These are phyloP conservation scores for Gracilaria vermiculophylla DNA, from an alignment of 23 red algal genomes.

Conservation along the genomic window DNA sequence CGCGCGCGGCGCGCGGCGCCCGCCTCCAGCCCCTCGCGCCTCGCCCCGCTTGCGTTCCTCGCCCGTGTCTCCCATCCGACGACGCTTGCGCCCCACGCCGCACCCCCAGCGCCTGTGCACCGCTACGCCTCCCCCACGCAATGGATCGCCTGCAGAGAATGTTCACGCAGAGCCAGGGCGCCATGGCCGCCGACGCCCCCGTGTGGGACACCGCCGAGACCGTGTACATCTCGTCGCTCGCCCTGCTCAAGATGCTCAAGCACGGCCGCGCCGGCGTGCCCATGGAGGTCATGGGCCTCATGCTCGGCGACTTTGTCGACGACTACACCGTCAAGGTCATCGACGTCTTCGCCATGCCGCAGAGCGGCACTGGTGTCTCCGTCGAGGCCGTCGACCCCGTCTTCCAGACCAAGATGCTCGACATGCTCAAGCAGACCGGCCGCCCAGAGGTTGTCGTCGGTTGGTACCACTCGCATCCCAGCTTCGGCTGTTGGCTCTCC, in stretches of 20 bases:
- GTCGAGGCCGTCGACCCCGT: conserved; percentile 98
- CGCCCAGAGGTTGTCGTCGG: conserved; percentile 97
- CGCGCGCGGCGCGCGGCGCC: too few species aligned
- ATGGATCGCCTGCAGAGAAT: conserved; percentile 90
- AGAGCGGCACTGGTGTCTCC: conserved; percentile 93
- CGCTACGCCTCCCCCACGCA: neutral
- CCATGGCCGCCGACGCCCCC: conserved; percentile 63
- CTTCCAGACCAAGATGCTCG: conserved; percentile 98
- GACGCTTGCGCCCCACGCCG: neutral
- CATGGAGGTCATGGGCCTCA: conserved; percentile 99
- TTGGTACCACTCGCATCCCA: conserved; percentile 98
- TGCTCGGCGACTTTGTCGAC: conserved; percentile 99
- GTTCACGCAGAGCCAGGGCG: conserved; percentile 70
- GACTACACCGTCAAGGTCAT: conserved; percentile 99
- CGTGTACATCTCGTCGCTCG: conserved; percentile 96
- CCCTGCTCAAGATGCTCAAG: conserved; percentile 99
- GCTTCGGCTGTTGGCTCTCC: conserved; percentile 99
- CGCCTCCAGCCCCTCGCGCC: too few species aligned
- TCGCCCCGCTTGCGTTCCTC: too few species aligned
- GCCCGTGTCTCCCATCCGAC: too few species aligned
- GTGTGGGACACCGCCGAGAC: conserved; percentile 93
- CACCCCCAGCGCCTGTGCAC: neutral
- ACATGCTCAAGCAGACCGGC: conserved; percentile 97
- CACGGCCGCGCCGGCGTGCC: conserved; percentile 99
- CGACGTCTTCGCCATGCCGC: conserved; percentile 99